Evolutionary conservation across 495 filamentous ascomycete species (phyloP), one percentile per base, ranked within the genome.

Genomic region (Hypoxylon fragiforme): DNA sequence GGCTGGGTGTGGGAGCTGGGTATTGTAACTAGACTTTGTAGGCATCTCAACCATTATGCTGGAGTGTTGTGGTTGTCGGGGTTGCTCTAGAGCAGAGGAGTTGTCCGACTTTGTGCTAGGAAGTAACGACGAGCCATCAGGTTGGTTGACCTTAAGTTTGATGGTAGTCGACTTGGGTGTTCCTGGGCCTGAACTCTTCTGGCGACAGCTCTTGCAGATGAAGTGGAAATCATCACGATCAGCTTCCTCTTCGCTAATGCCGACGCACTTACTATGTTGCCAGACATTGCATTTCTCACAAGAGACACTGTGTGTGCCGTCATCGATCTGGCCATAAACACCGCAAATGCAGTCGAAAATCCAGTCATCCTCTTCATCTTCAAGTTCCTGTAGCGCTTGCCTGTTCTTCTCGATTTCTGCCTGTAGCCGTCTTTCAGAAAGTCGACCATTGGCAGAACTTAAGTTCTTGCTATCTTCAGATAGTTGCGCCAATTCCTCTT

Each of bases 231-330:
- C 87, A 9, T 92, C 89, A 37, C 84, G 76, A 44, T 96, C 90
- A 4, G 90, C 92, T 49, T 89, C 86, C 37, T 78, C 76, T 50
- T 90, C 79, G 8, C 77, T 78, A 50, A 97, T 88, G 22, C 85
- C 88, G 41, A 96, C 82, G 63, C 94, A 98, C 40, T 85, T 86
- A 75, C 88, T 92, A 62, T 97, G 94, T 66, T 97, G 92, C 94
- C 94, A 98, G 14, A 95, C 85, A 66, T 88, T 94, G 77, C 94
- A 98, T 40, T 79, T 85, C 63, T 97, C 94, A 67, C 94, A 98
- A n/a, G 91, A 87, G 50, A 98, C 83, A 66, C 89, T 96, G 67
- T 95, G 90, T 1, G 88, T 85, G 39, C 94, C 94, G 61, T 97
- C 94, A 59, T 97, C 92, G 28, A 95, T 86, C 62, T 94, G 85